A percentile compares a stretch with the other conserved stretches of the same genome.
Conservation (phyloP, 768 basidiomycete genomes). For the Myochromella boudieri region DNA sequence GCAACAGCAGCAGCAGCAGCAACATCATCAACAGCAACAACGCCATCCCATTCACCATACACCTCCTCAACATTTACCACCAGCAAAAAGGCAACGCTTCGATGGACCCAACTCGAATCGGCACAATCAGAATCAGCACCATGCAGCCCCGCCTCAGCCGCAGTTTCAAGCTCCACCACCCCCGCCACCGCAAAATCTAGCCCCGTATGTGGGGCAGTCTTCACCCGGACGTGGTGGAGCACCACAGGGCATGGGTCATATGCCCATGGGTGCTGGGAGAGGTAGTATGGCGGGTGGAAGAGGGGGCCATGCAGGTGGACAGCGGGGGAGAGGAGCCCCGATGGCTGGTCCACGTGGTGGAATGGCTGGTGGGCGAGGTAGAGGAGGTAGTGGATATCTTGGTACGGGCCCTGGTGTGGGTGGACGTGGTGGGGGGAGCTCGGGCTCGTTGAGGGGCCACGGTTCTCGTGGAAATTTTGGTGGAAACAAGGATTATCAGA, state of each 20-base stretch:
- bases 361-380: constrained; percentile 46
- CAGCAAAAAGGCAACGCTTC: constrained; percentile 88
- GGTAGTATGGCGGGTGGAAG: constrained; percentile 27
- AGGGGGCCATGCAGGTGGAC: constrained; percentile 42
- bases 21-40: constrained; percentile 47
- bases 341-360: constrained; percentile 35
- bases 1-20: constrained; percentile 45
- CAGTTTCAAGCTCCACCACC: constrained; percentile 65
- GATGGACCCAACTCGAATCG: constrained; percentile 68
- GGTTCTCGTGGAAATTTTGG: constrained; percentile 67
- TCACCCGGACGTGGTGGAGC: constrained; percentile 38
- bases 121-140: constrained; percentile 49
- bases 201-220: constrained; percentile 34
- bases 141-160: constrained; percentile 57
- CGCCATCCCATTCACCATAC: constrained; percentile 58
- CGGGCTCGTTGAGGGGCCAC: constrained; percentile 58
- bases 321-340: constrained; percentile 43
- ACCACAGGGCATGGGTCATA: constrained; percentile 36
- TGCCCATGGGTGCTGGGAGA: constrained; percentile 29
- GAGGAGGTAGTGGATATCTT: constrained; percentile 35
- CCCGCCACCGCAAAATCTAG: constrained; percentile 38
- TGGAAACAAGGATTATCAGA: constrained; percentile 60
- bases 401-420: constrained; percentile 35
- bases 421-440: constrained; percentile 44
- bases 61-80: constrained; percentile 81